Base-by-base conservation (phyloP, 1,284 basidiomycete genomes). In the Microbotryum lychnidis-dioicae region DNA sequence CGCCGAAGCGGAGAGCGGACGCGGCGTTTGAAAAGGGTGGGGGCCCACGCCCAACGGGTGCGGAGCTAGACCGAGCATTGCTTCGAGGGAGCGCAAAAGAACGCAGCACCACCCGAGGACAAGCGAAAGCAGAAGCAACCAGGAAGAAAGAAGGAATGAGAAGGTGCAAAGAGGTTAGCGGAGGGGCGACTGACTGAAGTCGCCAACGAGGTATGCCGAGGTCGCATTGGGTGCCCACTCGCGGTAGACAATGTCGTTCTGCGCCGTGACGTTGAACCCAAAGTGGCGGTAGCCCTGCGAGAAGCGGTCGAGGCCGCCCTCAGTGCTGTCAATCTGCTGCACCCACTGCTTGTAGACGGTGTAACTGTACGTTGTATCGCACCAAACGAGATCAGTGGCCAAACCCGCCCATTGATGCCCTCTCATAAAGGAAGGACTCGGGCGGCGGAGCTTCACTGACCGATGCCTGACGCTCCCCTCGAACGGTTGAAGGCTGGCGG, bases 141-240 rank as follows among this genome's bases (percentile, higher is more conserved):
- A 46, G 54, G 64, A 54, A 54, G 64, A 54, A 54, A 55, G 10
- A 57, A 46, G 25, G 25, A 33, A 29, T 45, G 21, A n/a, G 53
- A 6, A n/a, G 29, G 20, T 12, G 53, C n/a, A 18, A 47, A 37
- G 27, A 12, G 18, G 3, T 27, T n/a, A 23, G 25, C 51, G n/a
- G 25, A 14, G 9, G 42, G 1, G 16, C 9, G 4, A 82, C 89
- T 76, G 65, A 94, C 91, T 98, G 80, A 98, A 98, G 54, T 98
- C 94, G 56, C 94, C 94, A 72, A 92, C 91, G 59, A 98, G 78
- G 70, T 80, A 81, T 1, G 93, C 94, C 71, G 87, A 84, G 52
- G 75, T 78, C 16, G 87, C 93, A 70, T 89, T 91, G 0, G 94
- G 92, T 7, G 94, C 94, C 94, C 94, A 98, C 75, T 98, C 94